Evolutionary conservation across 139 green algal species (phyloP), one percentile per base, ranked within the genome.

Genomic region (Parachlorella kessleri): DNA sequence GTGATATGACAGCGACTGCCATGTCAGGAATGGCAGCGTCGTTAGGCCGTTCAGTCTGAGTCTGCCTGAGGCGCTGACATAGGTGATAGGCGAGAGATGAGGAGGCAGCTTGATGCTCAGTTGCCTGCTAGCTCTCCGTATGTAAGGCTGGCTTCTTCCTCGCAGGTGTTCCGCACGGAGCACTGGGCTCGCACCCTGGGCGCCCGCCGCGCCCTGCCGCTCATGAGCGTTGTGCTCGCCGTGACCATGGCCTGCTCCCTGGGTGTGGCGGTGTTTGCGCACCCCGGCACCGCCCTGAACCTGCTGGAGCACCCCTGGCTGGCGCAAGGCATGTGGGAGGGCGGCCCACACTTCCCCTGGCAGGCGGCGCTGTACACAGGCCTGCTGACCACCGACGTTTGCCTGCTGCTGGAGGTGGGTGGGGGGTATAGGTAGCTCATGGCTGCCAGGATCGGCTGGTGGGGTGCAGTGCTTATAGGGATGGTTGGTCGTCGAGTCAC

Each of bases 371-470:
- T 68, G 24, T 93, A 84, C 69, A 91, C 83, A n/a, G 87, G 85
- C n/a, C 63, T 95, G 42, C 75, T 92, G 33, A 89, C 85, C 41
- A 95, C 91, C 33, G 88, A 93, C 59, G 38, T 86, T n/a, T 90
- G 85, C 30, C 84, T 95, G 32, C 73, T 92, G 42, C 88, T 93
- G 70, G 91, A 95, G 85, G 72, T 59, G 48, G 21, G n/a, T n/a
- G n/a, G n/a, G n/a, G n/a, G n/a, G n/a, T n/a, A n/a, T n/a, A n/a
- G n/a, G n/a, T n/a, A n/a, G n/a, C n/a, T n/a, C n/a, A n/a, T n/a
- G n/a, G n/a, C n/a, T n/a, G n/a, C n/a, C n/a, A n/a, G n/a, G n/a
- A n/a, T n/a, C n/a, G n/a, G n/a, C n/a, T n/a, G n/a, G n/a, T n/a
- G n/a, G n/a, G n/a, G n/a, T n/a, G n/a, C n/a, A n/a, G n/a, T n/a